phyloP scores from a whole-genome alignment of 345 rosid species.

The Alliaria petiolata region DNA sequence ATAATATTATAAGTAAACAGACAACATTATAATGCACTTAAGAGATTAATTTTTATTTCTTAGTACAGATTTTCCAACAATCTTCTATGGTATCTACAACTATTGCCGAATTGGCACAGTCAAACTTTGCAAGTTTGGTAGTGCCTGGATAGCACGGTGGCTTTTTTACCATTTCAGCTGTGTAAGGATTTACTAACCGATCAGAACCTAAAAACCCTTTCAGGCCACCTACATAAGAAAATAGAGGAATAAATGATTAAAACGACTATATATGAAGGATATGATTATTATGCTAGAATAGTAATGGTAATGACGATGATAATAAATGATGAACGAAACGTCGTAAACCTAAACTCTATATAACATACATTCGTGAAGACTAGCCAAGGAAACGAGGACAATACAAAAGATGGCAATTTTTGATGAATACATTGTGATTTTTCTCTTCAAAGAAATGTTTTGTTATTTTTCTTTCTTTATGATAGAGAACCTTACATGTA shows the following conservation, averaged over 20 bases:
- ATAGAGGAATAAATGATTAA: neutral
- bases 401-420: neutral
- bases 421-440: neutral
- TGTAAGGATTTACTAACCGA: too few species aligned
- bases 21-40: too few species aligned
- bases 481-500: neutral
- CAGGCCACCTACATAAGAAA: neutral
- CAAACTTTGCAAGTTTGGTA: too few species aligned
- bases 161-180: too few species aligned
- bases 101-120: too few species aligned
- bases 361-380: neutral
- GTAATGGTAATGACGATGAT: neutral
- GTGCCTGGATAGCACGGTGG: too few species aligned
- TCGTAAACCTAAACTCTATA: neutral
- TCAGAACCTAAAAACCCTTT: too few species aligned
- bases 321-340: neutral
- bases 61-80: too few species aligned
- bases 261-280: too few species aligned
- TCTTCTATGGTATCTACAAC: too few species aligned
- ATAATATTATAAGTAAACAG: too few species aligned
- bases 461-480: neutral
- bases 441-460: neutral
- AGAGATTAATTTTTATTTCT: too few species aligned
- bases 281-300: neutral
- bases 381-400: neutral